A percentile compares a stretch with the other conserved stretches of the same genome.
Conservation (phyloP, 768 basidiomycete genomes). For the Boletus sp. region DNA sequence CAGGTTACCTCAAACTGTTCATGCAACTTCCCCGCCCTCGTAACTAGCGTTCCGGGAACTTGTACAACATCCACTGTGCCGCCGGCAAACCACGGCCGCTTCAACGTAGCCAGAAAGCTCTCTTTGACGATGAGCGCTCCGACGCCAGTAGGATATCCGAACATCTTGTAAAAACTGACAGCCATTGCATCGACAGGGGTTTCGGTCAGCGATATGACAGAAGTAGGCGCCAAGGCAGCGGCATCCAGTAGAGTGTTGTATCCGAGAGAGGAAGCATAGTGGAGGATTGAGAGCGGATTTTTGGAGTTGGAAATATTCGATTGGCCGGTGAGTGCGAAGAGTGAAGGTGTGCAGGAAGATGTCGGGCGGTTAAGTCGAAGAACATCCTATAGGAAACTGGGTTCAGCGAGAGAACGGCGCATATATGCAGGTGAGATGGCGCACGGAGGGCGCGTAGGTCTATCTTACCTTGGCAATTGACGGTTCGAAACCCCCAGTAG, state of each 20-base stretch:
- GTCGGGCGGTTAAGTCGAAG: slow-evolving; percentile 48
- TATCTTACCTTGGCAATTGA: slow-evolving; percentile 54
- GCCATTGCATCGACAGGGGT: slow-evolving; percentile 78
- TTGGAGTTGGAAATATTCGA: slow-evolving; percentile 83
- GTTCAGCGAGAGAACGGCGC: slow-evolving; percentile 10
- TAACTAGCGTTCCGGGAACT: slow-evolving; percentile 70
- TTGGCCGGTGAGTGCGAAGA: slow-evolving; percentile 75
- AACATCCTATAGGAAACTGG: slow-evolving; percentile 42
- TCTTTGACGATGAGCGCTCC: slow-evolving; percentile 76
- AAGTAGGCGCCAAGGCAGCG: slow-evolving; percentile 75
- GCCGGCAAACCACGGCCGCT: slow-evolving; percentile 82
- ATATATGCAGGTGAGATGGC: slow-evolving; percentile 12
- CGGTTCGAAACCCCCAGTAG: slow-evolving; percentile 61
- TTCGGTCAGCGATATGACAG: slow-evolving; percentile 60
- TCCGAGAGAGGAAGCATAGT: slow-evolving; percentile 63
- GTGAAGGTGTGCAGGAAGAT: slow-evolving; percentile 40
- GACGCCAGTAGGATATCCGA: slow-evolving; percentile 82
- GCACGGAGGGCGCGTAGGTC: not conserved
- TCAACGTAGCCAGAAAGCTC: slow-evolving; percentile 55
- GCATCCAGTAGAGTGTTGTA: slow-evolving; percentile 79
- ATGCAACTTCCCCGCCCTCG: slow-evolving; percentile 52
- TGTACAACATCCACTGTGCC: slow-evolving; percentile 82
- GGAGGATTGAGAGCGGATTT: slow-evolving; percentile 59
- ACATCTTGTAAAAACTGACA: slow-evolving; percentile 87
- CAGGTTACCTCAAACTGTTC: slow-evolving; percentile 72